Evolutionary conservation across 257 asterid genomes (phyloP).

Genomic region (Marsdenia floribunda): DNA sequence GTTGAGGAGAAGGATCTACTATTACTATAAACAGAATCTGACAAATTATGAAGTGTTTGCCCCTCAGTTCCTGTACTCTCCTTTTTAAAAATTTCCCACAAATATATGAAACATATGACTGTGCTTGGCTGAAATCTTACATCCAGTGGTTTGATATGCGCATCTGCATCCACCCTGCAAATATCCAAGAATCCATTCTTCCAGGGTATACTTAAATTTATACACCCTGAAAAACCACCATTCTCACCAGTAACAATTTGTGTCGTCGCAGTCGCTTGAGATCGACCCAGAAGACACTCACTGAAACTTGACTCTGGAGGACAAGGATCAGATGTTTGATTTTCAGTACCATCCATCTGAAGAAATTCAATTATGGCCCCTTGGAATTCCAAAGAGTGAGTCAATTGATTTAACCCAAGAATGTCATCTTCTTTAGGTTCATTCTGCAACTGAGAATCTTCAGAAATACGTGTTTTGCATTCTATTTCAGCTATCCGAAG

Average conservation of each 20-base stretch:
- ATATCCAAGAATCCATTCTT: slow-evolving; percentile 84
- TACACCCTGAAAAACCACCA: slow-evolving; percentile 82
- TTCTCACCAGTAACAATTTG: slow-evolving; percentile 61
- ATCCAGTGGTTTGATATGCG: slow-evolving; percentile 68
- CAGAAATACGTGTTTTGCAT: slow-evolving; percentile 79
- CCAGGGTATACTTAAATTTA: slow-evolving; percentile 86
- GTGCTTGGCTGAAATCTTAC: slow-evolving; percentile 70
- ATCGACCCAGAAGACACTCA: slow-evolving; percentile 43
- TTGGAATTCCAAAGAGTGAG: slow-evolving; percentile 64
- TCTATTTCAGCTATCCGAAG: slow-evolving; percentile 78
- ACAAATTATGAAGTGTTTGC: slow-evolving; percentile 11
- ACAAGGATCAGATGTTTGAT: slow-evolving; percentile 34
- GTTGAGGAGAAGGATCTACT: slow-evolving; percentile 40
- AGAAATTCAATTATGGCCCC: slow-evolving; percentile 86
- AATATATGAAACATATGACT: slow-evolving; percentile 48
- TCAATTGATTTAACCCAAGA: slow-evolving; percentile 72
- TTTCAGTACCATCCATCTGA: slow-evolving; percentile 45
- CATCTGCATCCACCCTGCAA: slow-evolving; percentile 81
- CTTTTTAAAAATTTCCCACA: slow-evolving; percentile 61
- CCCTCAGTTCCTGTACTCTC: slow-evolving; percentile 30
- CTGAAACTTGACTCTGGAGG: slow-evolving; percentile 36
- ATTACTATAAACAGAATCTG: slow-evolving; percentile 20
- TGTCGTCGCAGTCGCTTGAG: slow-evolving; percentile 42
- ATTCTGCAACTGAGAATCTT: slow-evolving; percentile 46
- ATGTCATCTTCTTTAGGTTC: slow-evolving; percentile 38